Evolutionary conservation across 106 monocot genomes (phyloP).

Genomic region (Phalaenopsis equestris): DNA sequence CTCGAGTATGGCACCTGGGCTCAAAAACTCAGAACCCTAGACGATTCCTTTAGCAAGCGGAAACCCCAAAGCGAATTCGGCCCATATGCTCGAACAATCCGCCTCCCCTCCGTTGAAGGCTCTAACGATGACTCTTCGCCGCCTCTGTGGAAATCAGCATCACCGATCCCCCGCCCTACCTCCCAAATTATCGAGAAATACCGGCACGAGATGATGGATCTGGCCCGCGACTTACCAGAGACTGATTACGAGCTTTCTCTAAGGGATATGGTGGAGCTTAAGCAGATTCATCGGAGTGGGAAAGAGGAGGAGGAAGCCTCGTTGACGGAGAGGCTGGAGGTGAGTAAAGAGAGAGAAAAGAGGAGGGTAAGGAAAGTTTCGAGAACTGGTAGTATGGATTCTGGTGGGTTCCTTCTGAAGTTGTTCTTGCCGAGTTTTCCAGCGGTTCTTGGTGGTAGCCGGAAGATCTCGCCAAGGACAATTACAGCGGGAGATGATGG

Average conservation of each 20-base stretch:
- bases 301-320: conserved; percentile 1
- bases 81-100: conserved; percentile 19
- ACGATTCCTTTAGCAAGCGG: conserved; percentile 16
- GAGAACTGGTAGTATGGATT: conserved; percentile 25
- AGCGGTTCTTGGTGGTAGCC: background rate
- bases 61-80: conserved; percentile 10
- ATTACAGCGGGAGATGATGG: no score
- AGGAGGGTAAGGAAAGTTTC: background rate
- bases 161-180: background rate
- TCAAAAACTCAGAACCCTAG: background rate
- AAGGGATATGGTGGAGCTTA: conserved; percentile 33
- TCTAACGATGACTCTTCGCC: conserved; percentile 21
- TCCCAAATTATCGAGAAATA: conserved; percentile 26
- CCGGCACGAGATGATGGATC: conserved; percentile 44
- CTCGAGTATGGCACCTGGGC: background rate
- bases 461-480: conserved; percentile 12
- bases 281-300: background rate
- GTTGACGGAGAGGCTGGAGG: conserved; percentile 3
- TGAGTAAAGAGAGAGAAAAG: background rate
- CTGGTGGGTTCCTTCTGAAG: conserved; percentile 17
- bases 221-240: conserved; percentile 33
- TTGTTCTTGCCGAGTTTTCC: conserved; percentile 13
- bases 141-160: conserved; percentile 19
- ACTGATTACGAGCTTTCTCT: conserved; percentile 37
- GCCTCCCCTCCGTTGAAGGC: background rate